phyloP scores from a whole-genome alignment of 129 eudicot species.

The Erigeron canadensis region DNA sequence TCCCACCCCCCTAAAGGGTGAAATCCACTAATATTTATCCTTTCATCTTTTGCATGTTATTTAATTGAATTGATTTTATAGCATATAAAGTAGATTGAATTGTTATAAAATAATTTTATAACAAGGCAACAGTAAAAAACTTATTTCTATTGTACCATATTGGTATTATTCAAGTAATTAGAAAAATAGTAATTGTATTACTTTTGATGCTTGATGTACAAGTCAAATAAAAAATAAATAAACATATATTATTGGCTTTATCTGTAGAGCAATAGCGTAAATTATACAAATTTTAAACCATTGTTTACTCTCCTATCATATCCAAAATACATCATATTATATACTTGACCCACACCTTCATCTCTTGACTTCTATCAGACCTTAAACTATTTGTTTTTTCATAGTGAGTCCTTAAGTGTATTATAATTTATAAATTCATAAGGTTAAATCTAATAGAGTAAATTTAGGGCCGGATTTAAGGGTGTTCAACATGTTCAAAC shows the following conservation, averaged over 20 bases:
- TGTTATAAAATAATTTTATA: no score
- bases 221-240: neutral
- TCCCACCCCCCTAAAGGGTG: no score
- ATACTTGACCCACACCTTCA: constrained; percentile 5
- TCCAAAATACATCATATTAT: neutral
- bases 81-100: no score
- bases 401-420: neutral
- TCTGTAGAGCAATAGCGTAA: constrained; percentile 7
- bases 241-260: neutral
- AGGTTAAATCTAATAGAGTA: neutral
- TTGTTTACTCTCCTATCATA: neutral
- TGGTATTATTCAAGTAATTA: no score
- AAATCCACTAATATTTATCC: no score
- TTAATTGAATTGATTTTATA: no score
- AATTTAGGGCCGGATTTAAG: no score
- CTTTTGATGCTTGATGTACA: neutral
- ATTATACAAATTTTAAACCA: constrained; percentile 6
- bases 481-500: no score
- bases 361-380: neutral
- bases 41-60: no score
- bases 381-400: neutral
- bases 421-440: neutral
- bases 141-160: no score
- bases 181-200: no score
- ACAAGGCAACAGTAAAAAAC: no score